These are phyloP conservation scores for Penicillium roqueforti DNA, from an alignment of 495 filamentous ascomycete genomes.

Conservation along the genomic window DNA sequence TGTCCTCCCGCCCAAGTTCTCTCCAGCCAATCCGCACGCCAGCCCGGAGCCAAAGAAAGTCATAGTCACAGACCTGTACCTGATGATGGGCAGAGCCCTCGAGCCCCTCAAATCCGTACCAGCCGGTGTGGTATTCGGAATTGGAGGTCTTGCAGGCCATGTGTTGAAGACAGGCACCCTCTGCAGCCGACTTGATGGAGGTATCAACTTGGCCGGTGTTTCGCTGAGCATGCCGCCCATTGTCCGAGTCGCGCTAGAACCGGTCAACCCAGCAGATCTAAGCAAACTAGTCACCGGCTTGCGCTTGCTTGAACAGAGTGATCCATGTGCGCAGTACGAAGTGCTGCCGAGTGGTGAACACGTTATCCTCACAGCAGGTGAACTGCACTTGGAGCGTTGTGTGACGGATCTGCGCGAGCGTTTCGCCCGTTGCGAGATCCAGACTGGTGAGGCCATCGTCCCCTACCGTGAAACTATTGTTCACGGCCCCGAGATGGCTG, in stretches of 20 bases:
- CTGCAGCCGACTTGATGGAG: conserved; percentile 80
- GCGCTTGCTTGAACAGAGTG: conserved; percentile 84
- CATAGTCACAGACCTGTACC: conserved; percentile 82
- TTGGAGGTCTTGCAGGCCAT: conserved; percentile 84
- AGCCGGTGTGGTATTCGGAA: conserved; percentile 94
- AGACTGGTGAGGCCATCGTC: conserved; percentile 88
- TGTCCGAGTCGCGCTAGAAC: conserved; percentile 91
- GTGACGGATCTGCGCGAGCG: conserved; percentile 89
- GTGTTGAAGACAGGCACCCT: conserved; percentile 94
- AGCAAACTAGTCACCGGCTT: conserved; percentile 91
- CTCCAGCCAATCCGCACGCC: conserved; percentile 70
- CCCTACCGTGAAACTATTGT: conserved; percentile 94
- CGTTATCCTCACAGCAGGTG: conserved; percentile 89
- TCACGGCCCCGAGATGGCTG: conserved; percentile 80
- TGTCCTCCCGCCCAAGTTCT: conserved; percentile 87
- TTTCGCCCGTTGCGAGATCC: conserved; percentile 93
- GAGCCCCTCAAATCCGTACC: conserved; percentile 81
- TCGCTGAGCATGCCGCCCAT: conserved; percentile 78
- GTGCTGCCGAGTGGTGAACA: conserved; percentile 92
- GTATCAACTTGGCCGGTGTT: conserved; percentile 89
- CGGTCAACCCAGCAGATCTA: conserved; percentile 78
- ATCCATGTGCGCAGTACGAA: conserved; percentile 94
- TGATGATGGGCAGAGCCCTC: conserved; percentile 90
- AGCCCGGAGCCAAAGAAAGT: conserved; percentile 77
- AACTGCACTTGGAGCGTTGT: conserved; percentile 91